Evolutionary conservation across 495 filamentous ascomycete genomes (phyloP), one percentile per base, ranked within the genome.

Genomic region (Venustampulla echinocandica): DNA sequence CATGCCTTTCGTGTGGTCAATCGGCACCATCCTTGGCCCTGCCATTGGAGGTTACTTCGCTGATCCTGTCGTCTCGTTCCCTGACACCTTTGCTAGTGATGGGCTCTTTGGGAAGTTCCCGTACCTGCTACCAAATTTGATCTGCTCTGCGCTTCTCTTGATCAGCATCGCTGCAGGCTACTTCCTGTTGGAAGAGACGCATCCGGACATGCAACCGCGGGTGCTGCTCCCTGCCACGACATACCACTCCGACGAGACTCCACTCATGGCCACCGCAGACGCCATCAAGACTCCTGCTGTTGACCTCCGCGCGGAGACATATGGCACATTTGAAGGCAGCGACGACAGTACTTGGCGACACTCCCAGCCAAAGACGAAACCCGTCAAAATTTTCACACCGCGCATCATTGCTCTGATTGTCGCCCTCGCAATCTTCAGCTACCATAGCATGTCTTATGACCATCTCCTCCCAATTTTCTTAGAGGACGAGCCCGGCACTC

Each of bases 121-220:
- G 1, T 98, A 94, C 61, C 74, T 96, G 46, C 79, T 98, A 37
- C 90, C 92, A 46, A 98, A 97, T 64, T 64, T 97, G 25, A 81
- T 98, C 53, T 95, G 93, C 62, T 79, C 90, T 46, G 62, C 69
- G 19, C 71, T 95, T 27, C 79, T 98, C 3, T 61, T 81, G 14
- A 63, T 87, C 27, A 88, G 37, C 14, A 81, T 98, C 23, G 58
- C 82, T 18, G 75, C 93, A 42, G 92, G 92, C 24, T 70, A 90
- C 36, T 61, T 98, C 28, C 96, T 96, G 61, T 69, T 98, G 47
- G 87, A 96, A 66, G 92, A 98, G 67, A 97, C 92, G 4, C 93
- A 97, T 59, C 80, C 81, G 44, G 81, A 90, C 56, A 53, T 59
- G 52, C 49, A 53, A 23, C 56, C 52, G 3, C 34, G 52, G 11